Conservation (phyloP, 1,284 basidiomycete species). For the Irpex lacteus region DNA sequence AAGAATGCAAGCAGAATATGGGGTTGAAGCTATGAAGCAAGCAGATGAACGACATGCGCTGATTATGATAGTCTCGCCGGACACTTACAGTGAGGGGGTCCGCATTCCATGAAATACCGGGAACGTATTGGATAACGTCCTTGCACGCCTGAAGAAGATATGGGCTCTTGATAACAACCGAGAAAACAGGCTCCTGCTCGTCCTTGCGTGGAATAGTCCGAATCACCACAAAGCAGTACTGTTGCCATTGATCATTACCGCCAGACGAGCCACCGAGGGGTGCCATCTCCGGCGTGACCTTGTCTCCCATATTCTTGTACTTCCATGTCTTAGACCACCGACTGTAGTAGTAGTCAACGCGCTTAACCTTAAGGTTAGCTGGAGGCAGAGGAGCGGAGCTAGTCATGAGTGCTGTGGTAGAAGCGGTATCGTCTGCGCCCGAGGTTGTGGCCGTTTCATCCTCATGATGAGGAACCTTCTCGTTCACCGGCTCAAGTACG, state of each 20-base stretch:
- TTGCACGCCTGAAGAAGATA: conserved; percentile 53
- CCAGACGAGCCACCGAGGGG: conserved; percentile 25
- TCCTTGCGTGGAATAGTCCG: conserved; percentile 40
- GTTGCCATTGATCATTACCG: conserved; percentile 49
- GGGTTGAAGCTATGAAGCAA: conserved; percentile 43
- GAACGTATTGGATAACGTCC: conserved; percentile 49
- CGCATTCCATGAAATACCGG: conserved; percentile 55
- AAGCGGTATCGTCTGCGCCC: conserved; percentile 28
- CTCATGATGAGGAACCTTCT: not conserved
- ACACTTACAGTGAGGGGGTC: conserved; percentile 45
- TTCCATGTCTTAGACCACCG: conserved; percentile 53
- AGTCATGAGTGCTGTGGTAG: conserved; percentile 33
- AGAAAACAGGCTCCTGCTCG: conserved; percentile 36
- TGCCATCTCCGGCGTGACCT: conserved; percentile 41
- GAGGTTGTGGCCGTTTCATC: not conserved
- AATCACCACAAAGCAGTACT: conserved; percentile 52
- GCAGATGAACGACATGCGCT: not conserved
- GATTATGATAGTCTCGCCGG: not conserved
- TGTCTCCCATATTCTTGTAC: conserved; percentile 52
- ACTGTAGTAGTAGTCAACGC: conserved; percentile 55
- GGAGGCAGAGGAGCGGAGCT: conserved; percentile 34
- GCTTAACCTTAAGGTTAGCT: conserved; percentile 51
- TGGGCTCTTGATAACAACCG: conserved; percentile 52
- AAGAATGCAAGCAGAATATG: conserved; percentile 51
- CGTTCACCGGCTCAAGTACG: not conserved